Conservation (phyloP, 805 yeast genomes). For the Zygotorulaspora chibaensis region DNA sequence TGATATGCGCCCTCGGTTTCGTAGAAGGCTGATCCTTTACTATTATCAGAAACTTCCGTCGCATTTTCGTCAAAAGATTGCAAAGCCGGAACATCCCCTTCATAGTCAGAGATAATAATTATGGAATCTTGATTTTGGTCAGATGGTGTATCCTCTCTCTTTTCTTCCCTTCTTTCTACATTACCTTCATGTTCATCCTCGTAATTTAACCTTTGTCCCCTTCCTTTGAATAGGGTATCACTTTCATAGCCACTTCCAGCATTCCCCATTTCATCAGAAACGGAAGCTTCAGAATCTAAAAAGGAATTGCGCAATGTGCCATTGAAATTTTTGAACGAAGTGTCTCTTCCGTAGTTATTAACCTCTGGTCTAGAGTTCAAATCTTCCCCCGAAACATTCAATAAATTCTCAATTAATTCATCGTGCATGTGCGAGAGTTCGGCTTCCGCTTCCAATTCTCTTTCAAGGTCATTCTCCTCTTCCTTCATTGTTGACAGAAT, state of each 20-base stretch:
- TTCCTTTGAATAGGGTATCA: neutral
- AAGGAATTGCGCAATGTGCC: constrained; percentile 18
- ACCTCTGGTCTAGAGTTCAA: constrained; percentile 1
- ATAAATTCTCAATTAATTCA: constrained; percentile 4
- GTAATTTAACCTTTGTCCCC: constrained; percentile 1
- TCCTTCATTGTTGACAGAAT: constrained; percentile 17
- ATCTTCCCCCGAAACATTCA: constrained; percentile 2
- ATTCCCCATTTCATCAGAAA: constrained; percentile 1
- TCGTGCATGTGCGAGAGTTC: constrained; percentile 5
- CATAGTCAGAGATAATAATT: neutral
- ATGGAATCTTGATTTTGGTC: neutral
- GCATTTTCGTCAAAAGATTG: neutral
- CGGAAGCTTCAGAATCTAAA: constrained; percentile 8
- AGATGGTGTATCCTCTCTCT: neutral
- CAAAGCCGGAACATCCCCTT: neutral
- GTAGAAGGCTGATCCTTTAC: too few relatives aligned
- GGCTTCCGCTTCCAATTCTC: constrained; percentile 12
- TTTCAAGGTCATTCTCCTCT: constrained; percentile 12
- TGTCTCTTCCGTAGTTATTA: constrained; percentile 18
- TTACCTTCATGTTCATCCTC: constrained; percentile 1
- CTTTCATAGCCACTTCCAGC: too few relatives aligned
- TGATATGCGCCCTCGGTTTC: neutral
- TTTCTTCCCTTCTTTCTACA: constrained; percentile 2
- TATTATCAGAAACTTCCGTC: neutral
- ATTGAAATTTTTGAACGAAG: constrained; percentile 18